These are phyloP conservation scores for Ceratobasidium sp. DNA, from an alignment of 1,284 basidiomycete species.

Conservation along the genomic window DNA sequence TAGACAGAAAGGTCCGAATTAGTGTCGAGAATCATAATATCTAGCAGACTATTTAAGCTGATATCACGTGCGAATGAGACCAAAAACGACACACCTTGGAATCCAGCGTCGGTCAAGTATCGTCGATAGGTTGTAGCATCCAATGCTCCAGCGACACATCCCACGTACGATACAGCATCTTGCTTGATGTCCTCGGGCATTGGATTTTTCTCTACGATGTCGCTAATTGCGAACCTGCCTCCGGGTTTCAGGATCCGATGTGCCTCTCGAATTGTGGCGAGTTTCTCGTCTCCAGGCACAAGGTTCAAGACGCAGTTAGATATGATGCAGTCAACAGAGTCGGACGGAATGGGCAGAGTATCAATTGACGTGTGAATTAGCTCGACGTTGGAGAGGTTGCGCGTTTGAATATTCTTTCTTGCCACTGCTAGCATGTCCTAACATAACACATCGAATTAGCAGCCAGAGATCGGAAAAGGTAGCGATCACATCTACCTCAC, in stretches of 20 bases:
- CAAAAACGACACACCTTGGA: slow-evolving; percentile 56
- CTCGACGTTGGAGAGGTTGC: slow-evolving; percentile 62
- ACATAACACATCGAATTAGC: neutral
- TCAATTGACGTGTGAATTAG: slow-evolving; percentile 63
- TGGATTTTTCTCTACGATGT: slow-evolving; percentile 62
- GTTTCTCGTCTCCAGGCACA: slow-evolving; percentile 61
- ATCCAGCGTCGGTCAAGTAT: slow-evolving; percentile 60
- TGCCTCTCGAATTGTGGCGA: slow-evolving; percentile 61
- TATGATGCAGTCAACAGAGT: slow-evolving; percentile 66
- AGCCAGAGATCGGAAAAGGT: neutral
- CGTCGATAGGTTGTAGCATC: slow-evolving; percentile 57
- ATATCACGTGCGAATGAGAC: neutral
- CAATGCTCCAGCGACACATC: slow-evolving; percentile 64
- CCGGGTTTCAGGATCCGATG: slow-evolving; percentile 66
- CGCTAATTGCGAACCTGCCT: slow-evolving; percentile 62
- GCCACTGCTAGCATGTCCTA: slow-evolving; percentile 67
- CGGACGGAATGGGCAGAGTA: slow-evolving; percentile 63
- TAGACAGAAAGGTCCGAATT: slow-evolving; percentile 62
- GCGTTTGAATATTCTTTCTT: slow-evolving; percentile 59
- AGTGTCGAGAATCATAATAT: slow-evolving; percentile 60
- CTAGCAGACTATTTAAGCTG: slow-evolving; percentile 53
- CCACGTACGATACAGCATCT: slow-evolving; percentile 60
- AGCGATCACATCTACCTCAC: slow-evolving; percentile 57
- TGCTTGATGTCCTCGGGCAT: slow-evolving; percentile 61
- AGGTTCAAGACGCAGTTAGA: slow-evolving; percentile 71